phyloP scores from a whole-genome alignment of 371 early-diverging fungal genomes.

The Saksenaea vasiformis region DNA sequence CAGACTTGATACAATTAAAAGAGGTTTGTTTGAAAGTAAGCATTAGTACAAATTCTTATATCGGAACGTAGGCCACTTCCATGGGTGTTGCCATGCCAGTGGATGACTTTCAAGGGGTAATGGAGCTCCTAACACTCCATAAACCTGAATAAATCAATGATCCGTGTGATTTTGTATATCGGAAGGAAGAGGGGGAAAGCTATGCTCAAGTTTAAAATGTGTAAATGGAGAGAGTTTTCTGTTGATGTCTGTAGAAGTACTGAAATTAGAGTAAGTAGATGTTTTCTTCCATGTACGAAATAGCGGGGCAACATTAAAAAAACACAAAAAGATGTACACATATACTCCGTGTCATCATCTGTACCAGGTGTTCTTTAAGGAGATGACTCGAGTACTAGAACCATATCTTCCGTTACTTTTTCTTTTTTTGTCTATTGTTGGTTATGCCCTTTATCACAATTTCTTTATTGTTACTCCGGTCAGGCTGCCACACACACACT shows the following conservation, averaged over 20 bases:
- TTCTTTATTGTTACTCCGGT: neutral
- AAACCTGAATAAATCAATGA: slow-evolving; percentile 2
- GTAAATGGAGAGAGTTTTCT: too few species aligned
- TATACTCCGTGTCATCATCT: neutral
- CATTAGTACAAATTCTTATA: neutral
- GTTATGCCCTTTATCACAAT: neutral
- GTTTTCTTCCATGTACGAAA: neutral
- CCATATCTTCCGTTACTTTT: slow-evolving; percentile 1
- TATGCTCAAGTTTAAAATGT: too few species aligned
- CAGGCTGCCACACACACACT: neutral
- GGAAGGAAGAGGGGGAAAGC: neutral
- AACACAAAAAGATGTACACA: neutral
- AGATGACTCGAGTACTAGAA: neutral
- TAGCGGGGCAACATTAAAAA: neutral
- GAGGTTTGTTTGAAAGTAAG: neutral
- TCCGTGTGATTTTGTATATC: neutral
- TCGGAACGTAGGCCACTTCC: neutral
- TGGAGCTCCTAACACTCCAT: neutral
- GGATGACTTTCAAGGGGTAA: neutral
- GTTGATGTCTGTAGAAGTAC: too few species aligned
- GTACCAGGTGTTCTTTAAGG: neutral
- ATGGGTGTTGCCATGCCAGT: neutral
- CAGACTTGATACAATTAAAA: neutral
- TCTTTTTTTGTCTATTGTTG: neutral
- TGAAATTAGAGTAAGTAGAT: neutral